These are phyloP conservation scores for button mushroom (Agaricus bisporus) DNA, from an alignment of 768 basidiomycete species.

Conservation along the genomic window DNA sequence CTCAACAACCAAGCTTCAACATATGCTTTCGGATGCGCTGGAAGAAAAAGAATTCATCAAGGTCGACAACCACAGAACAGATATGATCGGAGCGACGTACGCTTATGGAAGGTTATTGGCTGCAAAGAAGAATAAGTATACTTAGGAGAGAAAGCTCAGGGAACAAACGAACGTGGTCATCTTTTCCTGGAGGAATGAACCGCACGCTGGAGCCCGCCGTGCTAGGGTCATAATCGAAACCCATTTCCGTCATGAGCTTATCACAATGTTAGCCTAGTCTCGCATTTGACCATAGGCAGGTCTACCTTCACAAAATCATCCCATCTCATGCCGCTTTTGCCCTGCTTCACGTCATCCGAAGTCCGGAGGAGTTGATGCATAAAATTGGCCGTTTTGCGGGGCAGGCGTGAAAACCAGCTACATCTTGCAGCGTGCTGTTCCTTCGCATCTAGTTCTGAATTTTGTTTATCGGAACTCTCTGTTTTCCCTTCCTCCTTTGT, in stretches of 20 bases:
- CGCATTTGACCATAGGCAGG: not conserved
- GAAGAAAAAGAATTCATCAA: slow-evolving; percentile 9
- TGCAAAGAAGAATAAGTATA: slow-evolving; percentile 16
- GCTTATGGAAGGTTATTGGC: slow-evolving; percentile 76
- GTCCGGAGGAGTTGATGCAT: slow-evolving; percentile 65
- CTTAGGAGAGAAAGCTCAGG: not conserved
- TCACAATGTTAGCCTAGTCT: not conserved
- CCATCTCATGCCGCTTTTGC: slow-evolving; percentile 65
- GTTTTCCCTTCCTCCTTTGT: slow-evolving; percentile 29
- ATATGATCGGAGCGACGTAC: slow-evolving; percentile 29
- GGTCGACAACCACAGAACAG: not conserved
- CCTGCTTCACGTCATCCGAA: slow-evolving; percentile 48
- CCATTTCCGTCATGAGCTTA: slow-evolving; percentile 75
- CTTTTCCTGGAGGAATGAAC: slow-evolving; percentile 64
- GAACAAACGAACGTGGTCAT: slow-evolving; percentile 28
- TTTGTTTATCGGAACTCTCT: slow-evolving; percentile 21
- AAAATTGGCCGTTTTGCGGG: slow-evolving; percentile 49
- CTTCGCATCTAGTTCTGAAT: slow-evolving; percentile 25
- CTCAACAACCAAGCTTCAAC: slow-evolving; percentile 44
- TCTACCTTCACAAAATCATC: slow-evolving; percentile 68
- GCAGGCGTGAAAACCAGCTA: slow-evolving; percentile 50
- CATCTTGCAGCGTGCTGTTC: slow-evolving; percentile 38
- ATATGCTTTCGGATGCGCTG: slow-evolving; percentile 74
- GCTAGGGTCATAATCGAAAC: slow-evolving; percentile 65
- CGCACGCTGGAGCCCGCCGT: slow-evolving; percentile 81